Evolutionary conservation across 768 basidiomycete genomes (phyloP), one percentile per base, ranked within the genome.

Genomic region (Agaricus sinodeliciosus): DNA sequence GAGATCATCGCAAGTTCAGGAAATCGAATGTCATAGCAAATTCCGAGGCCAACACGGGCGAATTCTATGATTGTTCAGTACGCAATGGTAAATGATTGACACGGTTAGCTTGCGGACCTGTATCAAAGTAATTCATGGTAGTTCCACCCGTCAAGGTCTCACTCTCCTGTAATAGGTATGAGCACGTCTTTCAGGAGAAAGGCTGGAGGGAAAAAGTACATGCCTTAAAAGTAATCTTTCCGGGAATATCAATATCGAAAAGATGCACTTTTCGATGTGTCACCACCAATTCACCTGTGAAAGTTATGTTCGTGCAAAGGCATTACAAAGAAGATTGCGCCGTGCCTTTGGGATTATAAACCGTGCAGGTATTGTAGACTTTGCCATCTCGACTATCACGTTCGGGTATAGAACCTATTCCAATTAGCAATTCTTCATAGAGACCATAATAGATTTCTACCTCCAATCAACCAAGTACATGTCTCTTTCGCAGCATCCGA

Each of bases 181-280:
- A 49, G 18, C 55, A 16, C 31, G 36, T 28, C 47, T 22, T 26
- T 26, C 35, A 26, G 11, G n/a, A 39, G 9, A 22, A 16, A 18
- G 11, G 42, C 22, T 45, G 26, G 13, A 27, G 8, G 25, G 26
- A 22, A 26, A 8, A 18, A 48, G 12, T 22, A 26, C 58, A 51
- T 35, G 84, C 92, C 75, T 90, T 91, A 77, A 95, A 94, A 16
- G 68, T 90, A 64, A 95, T 93, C 65, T 90, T 85, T n/a, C 91
- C 92, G 0, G 89, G 88, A 46, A 99, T 95, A 63, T 98, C 93
- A 56, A 98, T 97, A 65, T 99, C 95, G 68, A 98, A 99, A 6
- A 99, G 73, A 64, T 99, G 96, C 1, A 98, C 80, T 68, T 99
- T 99, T 49, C 95, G 85, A 69, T 98, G 93, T 34, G 79, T 81